A percentile compares a stretch with the other conserved stretches of the same genome.
These are phyloP conservation scores for Lithospermum erythrorhizon DNA, from an alignment of 257 asterid genomes.

Conservation along the genomic window DNA sequence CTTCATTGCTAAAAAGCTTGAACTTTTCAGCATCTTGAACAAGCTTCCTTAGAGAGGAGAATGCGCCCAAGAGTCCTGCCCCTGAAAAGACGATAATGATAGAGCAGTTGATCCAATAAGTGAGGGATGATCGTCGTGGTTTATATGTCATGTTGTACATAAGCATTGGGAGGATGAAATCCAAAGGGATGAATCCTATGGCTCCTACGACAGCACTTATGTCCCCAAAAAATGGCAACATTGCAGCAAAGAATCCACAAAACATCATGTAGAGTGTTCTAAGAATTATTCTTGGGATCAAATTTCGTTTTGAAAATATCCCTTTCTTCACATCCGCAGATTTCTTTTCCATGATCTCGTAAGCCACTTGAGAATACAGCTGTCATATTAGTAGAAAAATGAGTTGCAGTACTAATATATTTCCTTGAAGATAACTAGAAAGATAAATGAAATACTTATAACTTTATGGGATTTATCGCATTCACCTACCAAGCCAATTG, in stretches of 20 bases:
- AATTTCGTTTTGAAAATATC: constrained; percentile 63
- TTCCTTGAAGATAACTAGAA: background rate
- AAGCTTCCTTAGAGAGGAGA: constrained; percentile 68
- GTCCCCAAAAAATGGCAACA: constrained; percentile 96
- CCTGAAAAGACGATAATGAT: constrained; percentile 65
- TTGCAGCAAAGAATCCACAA: constrained; percentile 84
- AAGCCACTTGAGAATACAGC: constrained; percentile 97
- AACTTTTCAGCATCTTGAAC: constrained; percentile 62
- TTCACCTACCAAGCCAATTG: constrained; percentile 68
- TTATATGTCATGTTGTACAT: constrained; percentile 12
- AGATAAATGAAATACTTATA: background rate
- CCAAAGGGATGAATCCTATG: constrained; percentile 87
- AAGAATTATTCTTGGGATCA: constrained; percentile 75
- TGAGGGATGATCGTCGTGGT: constrained; percentile 44
- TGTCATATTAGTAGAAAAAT: constrained; percentile 9
- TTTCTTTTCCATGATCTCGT: constrained; percentile 86
- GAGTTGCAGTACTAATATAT: background rate
- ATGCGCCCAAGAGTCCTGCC: constrained; percentile 70
- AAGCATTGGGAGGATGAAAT: constrained; percentile 15
- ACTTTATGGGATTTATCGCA: background rate
- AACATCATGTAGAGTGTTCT: constrained; percentile 50
- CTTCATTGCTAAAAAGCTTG: constrained; percentile 67
- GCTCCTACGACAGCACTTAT: constrained; percentile 86
- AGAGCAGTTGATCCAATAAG: constrained; percentile 49
- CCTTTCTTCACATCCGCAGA: constrained; percentile 74